These are phyloP conservation scores for Stephania cephalantha DNA, from an alignment of 164 flowering plant species.

Conservation along the genomic window DNA sequence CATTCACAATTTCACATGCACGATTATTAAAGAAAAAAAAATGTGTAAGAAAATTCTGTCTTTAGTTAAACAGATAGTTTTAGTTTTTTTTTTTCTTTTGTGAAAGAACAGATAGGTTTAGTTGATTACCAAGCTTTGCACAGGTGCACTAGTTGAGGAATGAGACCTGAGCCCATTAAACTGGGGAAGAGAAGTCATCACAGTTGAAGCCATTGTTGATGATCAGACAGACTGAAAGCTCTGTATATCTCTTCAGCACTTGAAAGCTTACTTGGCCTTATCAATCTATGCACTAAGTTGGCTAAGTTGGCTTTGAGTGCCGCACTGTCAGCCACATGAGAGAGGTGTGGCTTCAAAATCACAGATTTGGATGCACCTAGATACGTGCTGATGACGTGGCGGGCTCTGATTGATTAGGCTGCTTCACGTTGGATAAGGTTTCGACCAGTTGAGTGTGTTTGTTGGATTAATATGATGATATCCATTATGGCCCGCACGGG, in stretches of 20 bases:
- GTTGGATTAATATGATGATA: too few relatives aligned
- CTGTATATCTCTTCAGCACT: not conserved
- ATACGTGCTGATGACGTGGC: slow-evolving; percentile 41
- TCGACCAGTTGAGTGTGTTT: not conserved
- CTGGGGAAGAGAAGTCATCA: slow-evolving; percentile 47
- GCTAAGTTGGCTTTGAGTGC: not conserved
- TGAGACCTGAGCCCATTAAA: slow-evolving; percentile 62
- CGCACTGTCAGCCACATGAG: slow-evolving; percentile 32
- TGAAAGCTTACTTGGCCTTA: not conserved
- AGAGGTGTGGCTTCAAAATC: slow-evolving; percentile 41
- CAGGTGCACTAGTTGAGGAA: slow-evolving; percentile 26
- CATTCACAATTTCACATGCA: not conserved
- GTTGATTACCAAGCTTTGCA: slow-evolving; percentile 39
- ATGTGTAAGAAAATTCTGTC: not conserved
- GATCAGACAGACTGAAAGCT: slow-evolving; percentile 2
- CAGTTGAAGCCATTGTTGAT: slow-evolving; percentile 22
- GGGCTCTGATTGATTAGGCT: slow-evolving; percentile 15
- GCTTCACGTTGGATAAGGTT: slow-evolving; percentile 33
- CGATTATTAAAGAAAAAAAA: not conserved
- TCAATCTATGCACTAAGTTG: not conserved
- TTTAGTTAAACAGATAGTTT: too few relatives aligned
- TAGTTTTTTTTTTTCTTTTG: too few relatives aligned
- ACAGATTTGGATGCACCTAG: slow-evolving; percentile 32
- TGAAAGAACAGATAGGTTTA: too few relatives aligned
- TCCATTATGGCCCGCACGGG: too few relatives aligned